A percentile compares a stretch with the other conserved stretches of the same genome.
phyloP scores from a whole-genome alignment of 192 early-diverging fungal species.

The Backusella tarrabulga region DNA sequence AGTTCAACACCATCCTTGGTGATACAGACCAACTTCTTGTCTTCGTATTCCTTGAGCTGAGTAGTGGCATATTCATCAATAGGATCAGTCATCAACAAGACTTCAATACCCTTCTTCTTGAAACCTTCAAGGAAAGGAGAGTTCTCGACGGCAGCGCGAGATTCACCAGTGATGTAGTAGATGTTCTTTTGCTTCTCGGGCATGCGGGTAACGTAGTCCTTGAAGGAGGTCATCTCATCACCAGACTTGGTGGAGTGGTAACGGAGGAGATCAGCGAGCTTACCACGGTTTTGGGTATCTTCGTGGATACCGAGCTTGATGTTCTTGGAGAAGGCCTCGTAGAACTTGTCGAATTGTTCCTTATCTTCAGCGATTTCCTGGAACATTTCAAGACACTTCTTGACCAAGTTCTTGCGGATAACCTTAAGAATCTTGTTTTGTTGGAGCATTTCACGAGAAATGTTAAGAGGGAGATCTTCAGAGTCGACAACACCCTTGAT shows the following conservation, averaged over 20 bases:
- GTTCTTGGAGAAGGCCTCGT: slow-evolving; percentile 99
- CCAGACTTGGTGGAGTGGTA: slow-evolving; percentile 99
- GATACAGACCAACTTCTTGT: slow-evolving; percentile 96
- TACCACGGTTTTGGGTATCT: slow-evolving; percentile 94
- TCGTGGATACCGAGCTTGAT: slow-evolving; percentile 99
- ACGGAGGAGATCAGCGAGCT: slow-evolving; percentile 96
- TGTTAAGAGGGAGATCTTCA: slow-evolving; percentile 99
- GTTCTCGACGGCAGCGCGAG: slow-evolving; percentile 90
- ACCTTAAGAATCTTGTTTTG: slow-evolving; percentile 99
- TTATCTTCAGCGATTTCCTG: slow-evolving; percentile 96
- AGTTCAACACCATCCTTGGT: slow-evolving; percentile 99
- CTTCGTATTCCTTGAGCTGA: slow-evolving; percentile 99
- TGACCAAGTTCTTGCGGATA: slow-evolving; percentile 98
- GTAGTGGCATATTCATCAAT: slow-evolving; percentile 99
- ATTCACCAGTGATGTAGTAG: slow-evolving; percentile 99
- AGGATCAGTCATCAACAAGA: slow-evolving; percentile 98
- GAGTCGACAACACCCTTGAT: slow-evolving; percentile 99
- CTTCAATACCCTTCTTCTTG: slow-evolving; percentile 99
- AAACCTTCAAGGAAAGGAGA: slow-evolving; percentile 98
- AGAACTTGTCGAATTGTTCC: slow-evolving; percentile 99
- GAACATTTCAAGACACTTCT: slow-evolving; percentile 99
- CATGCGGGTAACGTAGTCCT: slow-evolving; percentile 99
- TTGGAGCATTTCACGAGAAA: slow-evolving; percentile 99
- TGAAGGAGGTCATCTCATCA: slow-evolving; percentile 96
- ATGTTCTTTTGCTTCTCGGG: slow-evolving; percentile 99